Base-by-base conservation (phyloP, 2,329 filamentous ascomycete genomes). In the Dendrostoma leiphaemia region DNA sequence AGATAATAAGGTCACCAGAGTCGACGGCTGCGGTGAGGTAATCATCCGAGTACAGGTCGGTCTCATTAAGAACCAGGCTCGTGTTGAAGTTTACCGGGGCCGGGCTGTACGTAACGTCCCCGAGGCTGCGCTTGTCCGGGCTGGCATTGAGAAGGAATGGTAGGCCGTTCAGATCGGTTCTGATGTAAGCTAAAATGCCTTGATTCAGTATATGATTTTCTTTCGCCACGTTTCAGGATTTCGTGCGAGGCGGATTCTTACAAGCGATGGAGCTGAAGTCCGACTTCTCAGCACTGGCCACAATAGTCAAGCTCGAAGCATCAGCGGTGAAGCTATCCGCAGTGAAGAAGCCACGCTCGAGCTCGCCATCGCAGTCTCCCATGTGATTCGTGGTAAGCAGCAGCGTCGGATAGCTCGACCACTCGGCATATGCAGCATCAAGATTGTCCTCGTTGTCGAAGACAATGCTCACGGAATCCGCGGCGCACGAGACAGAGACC, bases 1-100 rank as follows among this genome's bases (percentile, higher is more conserved):
- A 65, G 24, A 69, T 65, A 28, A 64, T 64, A 49, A 77, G 66
- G 47, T 61, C 58, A 23, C 67, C 71, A 21, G 63, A 59, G 31
- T 74, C 64, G 21, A 70, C 70, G 2, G 62, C 66, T 10, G 72
- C 63, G 13, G 62, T 69, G 48, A 74, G 53, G 59, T 9, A 24
- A 19, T 34, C 37, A 15, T 43, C 48, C 38, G 37, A 43, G 37
- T 69, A 69, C 15, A 60, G 61, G 24, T 37, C 48, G 17, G 51
- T 45, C 13, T 53, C 44, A 31, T 53, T 53, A 1, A 56, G 45
- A 12, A 48, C 54, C 32, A 48, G n/a, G 26, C 40, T 41, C 2
- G 38, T 43, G 48, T 32, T 44, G 48, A 51, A 51, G 37, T 61
- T 59, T 6, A 63, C 29, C 28, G 56, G 59, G 26, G 59, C 61